Percentiles rank a stretch among this genome's conserved stretches.
phyloP scores from a whole-genome alignment of 495 filamentous ascomycete species.

The Penicillium silybi region DNA sequence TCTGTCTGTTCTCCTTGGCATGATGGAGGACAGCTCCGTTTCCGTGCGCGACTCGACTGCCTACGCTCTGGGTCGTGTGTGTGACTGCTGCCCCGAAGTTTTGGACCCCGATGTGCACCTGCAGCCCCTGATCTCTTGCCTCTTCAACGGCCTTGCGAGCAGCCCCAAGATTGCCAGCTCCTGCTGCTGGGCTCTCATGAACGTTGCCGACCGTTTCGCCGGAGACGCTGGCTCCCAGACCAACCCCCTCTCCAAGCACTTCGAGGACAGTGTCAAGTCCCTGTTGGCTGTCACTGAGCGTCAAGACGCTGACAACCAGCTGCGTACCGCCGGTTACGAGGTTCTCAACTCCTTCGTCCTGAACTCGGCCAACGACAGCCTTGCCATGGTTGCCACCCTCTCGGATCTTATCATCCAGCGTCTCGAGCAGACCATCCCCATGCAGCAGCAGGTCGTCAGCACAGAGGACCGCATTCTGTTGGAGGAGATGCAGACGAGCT shows the following conservation, averaged over 20 bases:
- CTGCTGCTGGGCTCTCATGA: conserved; percentile 99
- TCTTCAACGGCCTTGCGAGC: conserved; percentile 88
- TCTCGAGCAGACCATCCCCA: conserved; percentile 82
- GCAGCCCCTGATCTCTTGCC: conserved; percentile 72
- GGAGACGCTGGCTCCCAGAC: conserved; percentile 70
- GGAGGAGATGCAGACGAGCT: conserved; percentile 96
- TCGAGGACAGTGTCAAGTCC: conserved; percentile 84
- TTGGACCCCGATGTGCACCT: conserved; percentile 82
- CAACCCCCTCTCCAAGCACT: conserved; percentile 86
- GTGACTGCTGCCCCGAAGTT: conserved; percentile 80
- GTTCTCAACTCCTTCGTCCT: conserved; percentile 91
- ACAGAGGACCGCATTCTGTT: conserved; percentile 91
- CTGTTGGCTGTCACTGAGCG: conserved; percentile 82
- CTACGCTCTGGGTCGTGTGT: conserved; percentile 93
- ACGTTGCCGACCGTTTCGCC: conserved; percentile 90
- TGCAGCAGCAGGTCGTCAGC: conserved; percentile 91
- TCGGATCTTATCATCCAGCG: conserved; percentile 83
- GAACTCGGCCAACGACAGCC: conserved; percentile 81
- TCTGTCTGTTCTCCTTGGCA: conserved; percentile 79
- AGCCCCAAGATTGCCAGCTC: conserved; percentile 96
- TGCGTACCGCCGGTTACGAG: conserved; percentile 98
- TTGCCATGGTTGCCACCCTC: conserved; percentile 72
- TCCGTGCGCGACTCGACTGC: conserved; percentile 97
- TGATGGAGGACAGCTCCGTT: conserved; percentile 91
- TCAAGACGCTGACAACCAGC: conserved; percentile 77